Conservation (phyloP, 768 basidiomycete species). For the Tulasnella sp. region DNA sequence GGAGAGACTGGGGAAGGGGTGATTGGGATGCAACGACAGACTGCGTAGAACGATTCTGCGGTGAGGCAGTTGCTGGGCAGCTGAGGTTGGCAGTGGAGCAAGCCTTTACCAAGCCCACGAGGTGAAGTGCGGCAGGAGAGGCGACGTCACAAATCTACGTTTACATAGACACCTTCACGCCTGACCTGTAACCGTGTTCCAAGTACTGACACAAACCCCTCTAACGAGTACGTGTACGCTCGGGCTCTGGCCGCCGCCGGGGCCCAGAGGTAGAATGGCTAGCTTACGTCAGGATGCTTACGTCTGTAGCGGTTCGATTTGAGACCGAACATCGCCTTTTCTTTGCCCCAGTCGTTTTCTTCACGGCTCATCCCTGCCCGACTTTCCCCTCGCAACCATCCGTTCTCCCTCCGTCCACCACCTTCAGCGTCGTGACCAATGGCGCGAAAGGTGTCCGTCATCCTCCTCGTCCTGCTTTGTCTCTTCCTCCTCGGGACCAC, state of each 20-base stretch:
- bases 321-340: slow-evolving; percentile 3
- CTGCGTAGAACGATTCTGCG: not conserved
- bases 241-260: not conserved
- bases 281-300: not conserved
- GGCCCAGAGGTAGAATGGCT: not conserved
- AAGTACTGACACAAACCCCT: not conserved
- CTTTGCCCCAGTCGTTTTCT: slow-evolving; percentile 10
- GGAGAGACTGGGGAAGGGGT: slow-evolving; percentile 49
- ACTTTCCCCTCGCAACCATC: slow-evolving; percentile 14
- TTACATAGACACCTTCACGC: not conserved
- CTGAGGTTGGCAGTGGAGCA: slow-evolving; percentile 12
- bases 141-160: slow-evolving; percentile 2
- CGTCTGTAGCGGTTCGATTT: not conserved
- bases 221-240: not conserved
- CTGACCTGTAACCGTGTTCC: not conserved
- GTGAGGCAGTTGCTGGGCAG: not conserved
- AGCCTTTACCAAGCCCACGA: not conserved
- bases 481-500: slow-evolving; percentile 80
- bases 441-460: slow-evolving; percentile 37
- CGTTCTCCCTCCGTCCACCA: slow-evolving; percentile 19
- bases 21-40: slow-evolving; percentile 27
- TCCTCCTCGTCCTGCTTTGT: slow-evolving; percentile 45
- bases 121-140: not conserved
- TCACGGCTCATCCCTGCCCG: too few species aligned
- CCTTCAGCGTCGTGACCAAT: slow-evolving; percentile 23